Percentiles rank a stretch among this genome's conserved stretches.
These are phyloP conservation scores for Nosema granulosis DNA, from an alignment of 371 early-diverging fungal genomes.

Conservation along the genomic window DNA sequence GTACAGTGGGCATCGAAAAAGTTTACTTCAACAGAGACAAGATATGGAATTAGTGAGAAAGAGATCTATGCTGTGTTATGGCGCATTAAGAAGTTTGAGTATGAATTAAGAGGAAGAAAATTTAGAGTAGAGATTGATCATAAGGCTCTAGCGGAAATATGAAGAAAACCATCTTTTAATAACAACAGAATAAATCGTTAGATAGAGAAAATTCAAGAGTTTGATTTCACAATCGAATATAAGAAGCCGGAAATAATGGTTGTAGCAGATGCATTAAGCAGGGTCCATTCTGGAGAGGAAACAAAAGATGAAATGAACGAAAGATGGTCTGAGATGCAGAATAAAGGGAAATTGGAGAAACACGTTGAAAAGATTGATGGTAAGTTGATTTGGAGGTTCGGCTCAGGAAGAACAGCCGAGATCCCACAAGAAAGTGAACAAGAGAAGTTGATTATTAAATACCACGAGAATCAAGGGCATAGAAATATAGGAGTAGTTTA, in stretches of 20 bases:
- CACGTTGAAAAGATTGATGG: background rate
- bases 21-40: constrained; percentile 39
- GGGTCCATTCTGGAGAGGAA: constrained; percentile 17
- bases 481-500: background rate
- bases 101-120: constrained; percentile 10
- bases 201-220: constrained; percentile 27
- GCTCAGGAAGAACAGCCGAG: background rate
- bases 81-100: constrained; percentile 41
- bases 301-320: constrained; percentile 4
- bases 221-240: constrained; percentile 26
- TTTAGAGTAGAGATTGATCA: constrained; percentile 57
- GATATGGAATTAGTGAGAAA: constrained; percentile 43
- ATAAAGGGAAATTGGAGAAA: background rate
- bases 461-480: constrained; percentile 15
- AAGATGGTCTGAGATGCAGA: background rate
- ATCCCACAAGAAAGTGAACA: background rate
- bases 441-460: background rate
- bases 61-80: constrained; percentile 35
- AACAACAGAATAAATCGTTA: constrained; percentile 41
- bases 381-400: background rate
- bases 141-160: constrained; percentile 44
- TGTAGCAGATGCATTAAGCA: constrained; percentile 46
- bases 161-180: constrained; percentile 35
- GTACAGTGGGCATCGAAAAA: constrained; percentile 23
- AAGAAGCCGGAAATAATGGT: constrained; percentile 24